phyloP scores from a whole-genome alignment of 805 yeast species.

The Candida tibetensis region DNA sequence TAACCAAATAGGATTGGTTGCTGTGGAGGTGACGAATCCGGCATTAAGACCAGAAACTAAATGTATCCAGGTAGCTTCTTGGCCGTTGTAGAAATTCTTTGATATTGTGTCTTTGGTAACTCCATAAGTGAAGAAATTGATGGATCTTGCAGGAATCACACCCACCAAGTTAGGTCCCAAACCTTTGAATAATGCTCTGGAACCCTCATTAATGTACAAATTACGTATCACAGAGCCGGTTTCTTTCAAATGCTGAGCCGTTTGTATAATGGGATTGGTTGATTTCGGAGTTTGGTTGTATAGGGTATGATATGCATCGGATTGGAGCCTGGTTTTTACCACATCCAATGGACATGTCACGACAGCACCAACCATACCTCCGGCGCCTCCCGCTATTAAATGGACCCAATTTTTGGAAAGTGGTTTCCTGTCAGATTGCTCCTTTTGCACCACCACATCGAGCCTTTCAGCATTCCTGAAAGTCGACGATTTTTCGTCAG shows the following conservation, averaged over 20 bases:
- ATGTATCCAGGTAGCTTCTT: constrained; percentile 84
- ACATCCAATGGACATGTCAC: constrained; percentile 95
- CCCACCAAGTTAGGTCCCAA: constrained; percentile 96
- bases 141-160: constrained; percentile 96
- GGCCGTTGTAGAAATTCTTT: constrained; percentile 61
- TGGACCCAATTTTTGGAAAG: constrained; percentile 54
- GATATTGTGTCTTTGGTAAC: constrained; percentile 79
- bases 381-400: constrained; percentile 88
- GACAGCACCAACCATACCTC: constrained; percentile 97
- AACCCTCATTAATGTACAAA: constrained; percentile 76
- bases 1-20: constrained; percentile 97
- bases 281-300: constrained; percentile 50
- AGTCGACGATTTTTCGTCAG: constrained; percentile 69
- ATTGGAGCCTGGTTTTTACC: constrained; percentile 91
- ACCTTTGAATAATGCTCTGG: constrained; percentile 86
- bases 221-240: constrained; percentile 69
- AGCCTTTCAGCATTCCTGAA: constrained; percentile 37
- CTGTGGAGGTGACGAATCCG: constrained; percentile 91
- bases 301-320: constrained; percentile 68
- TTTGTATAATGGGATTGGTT: constrained; percentile 38
- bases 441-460: constrained; percentile 11
- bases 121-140: constrained; percentile 96
- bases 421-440: constrained; percentile 2
- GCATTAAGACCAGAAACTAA: constrained; percentile 84
- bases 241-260: constrained; percentile 73